Evolutionary conservation across 2,329 filamentous ascomycete species (phyloP).

Genomic region (Blastomyces parvus): DNA sequence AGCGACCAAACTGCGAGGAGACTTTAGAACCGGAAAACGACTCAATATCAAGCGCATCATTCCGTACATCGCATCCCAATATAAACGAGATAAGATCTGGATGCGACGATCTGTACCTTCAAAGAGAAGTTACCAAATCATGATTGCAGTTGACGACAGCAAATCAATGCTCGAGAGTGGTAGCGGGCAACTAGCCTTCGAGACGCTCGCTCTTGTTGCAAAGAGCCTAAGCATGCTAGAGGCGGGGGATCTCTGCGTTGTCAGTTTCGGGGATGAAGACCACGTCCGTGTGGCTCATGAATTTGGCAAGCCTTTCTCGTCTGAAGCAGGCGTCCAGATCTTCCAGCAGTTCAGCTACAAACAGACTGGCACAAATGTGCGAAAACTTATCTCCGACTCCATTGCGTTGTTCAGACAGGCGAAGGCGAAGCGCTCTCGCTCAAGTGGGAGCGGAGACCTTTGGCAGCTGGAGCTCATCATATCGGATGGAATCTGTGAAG

Average conservation of each 20-base stretch:
- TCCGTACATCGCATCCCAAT: constrained; percentile 94
- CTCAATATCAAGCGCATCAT: constrained; percentile 99
- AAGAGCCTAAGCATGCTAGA: constrained; percentile 86
- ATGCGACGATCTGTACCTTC: constrained; percentile 86
- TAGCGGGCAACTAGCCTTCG: constrained; percentile 72
- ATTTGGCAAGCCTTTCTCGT: constrained; percentile 71
- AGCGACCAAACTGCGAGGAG: constrained; percentile 89
- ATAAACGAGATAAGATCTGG: constrained; percentile 99
- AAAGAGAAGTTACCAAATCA: constrained; percentile 92
- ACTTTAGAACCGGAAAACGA: constrained; percentile 93
- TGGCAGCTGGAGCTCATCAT: constrained; percentile 95
- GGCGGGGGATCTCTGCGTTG: constrained; percentile 81
- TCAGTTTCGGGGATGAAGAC: constrained; percentile 69
- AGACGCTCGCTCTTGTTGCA: constrained; percentile 85
- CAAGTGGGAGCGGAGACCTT: constrained; percentile 56
- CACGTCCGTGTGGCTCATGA: constrained; percentile 75
- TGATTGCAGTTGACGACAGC: constrained; percentile 94
- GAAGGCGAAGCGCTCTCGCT: constrained; percentile 47
- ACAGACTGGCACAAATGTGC: constrained; percentile 79
- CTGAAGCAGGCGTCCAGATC: constrained; percentile 71
- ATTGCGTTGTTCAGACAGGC: constrained; percentile 76
- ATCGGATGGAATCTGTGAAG: constrained; percentile 85
- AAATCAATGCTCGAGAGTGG: constrained; percentile 81
- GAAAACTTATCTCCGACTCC: constrained; percentile 63
- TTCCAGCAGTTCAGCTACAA: constrained; percentile 77